Evolutionary conservation across 2,329 filamentous ascomycete genomes (phyloP).

Genomic region (Alternaria gansuensis): DNA sequence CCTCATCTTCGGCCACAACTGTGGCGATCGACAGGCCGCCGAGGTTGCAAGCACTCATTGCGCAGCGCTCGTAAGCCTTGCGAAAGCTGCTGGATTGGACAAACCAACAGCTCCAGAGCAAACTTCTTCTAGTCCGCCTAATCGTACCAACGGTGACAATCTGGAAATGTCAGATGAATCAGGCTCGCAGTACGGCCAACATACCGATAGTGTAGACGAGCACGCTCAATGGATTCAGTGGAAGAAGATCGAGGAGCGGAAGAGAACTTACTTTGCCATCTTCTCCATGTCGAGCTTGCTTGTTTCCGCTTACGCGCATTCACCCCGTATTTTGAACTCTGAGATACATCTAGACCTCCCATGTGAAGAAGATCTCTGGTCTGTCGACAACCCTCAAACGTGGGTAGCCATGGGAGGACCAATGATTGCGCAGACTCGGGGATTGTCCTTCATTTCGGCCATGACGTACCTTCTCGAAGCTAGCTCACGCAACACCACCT

Average conservation of each 20-base stretch:
- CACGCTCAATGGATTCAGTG: constrained; percentile 86
- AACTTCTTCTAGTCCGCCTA: constrained; percentile 32
- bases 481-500: constrained; percentile 67
- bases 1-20: constrained; percentile 94
- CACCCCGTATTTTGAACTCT: constrained; percentile 89
- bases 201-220: constrained; percentile 61
- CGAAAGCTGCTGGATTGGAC: constrained; percentile 83
- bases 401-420: constrained; percentile 82
- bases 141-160: constrained; percentile 61
- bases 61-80: constrained; percentile 87
- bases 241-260: constrained; percentile 89
- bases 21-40: constrained; percentile 86
- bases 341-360: constrained; percentile 90
- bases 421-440: constrained; percentile 72
- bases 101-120: constrained; percentile 53
- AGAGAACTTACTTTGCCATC: constrained; percentile 89
- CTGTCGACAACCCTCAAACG: constrained; percentile 80
- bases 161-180: constrained; percentile 64
- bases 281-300: constrained; percentile 91
- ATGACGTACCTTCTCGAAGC: constrained; percentile 82
- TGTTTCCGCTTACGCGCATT: constrained; percentile 91
- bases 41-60: constrained; percentile 94
- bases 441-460: constrained; percentile 81
- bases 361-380: constrained; percentile 91
- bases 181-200: constrained; percentile 46